These are phyloP conservation scores for Lentinula raphanica DNA, from an alignment of 768 basidiomycete species.

Conservation along the genomic window DNA sequence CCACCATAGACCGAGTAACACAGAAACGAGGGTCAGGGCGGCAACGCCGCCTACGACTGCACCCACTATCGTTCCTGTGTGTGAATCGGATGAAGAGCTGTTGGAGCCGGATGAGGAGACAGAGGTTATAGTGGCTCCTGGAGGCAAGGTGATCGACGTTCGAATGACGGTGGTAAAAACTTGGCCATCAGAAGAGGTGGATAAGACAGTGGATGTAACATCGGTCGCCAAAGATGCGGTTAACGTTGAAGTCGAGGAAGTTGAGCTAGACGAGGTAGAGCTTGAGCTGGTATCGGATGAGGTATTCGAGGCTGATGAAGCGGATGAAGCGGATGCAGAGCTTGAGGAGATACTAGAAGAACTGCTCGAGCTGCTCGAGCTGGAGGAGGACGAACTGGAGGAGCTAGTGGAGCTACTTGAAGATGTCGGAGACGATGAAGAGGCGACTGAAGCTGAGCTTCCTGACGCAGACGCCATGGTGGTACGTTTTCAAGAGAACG, in stretches of 20 bases:
- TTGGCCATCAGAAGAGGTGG: not conserved
- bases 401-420: not conserved
- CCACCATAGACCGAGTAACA: not conserved
- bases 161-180: not conserved
- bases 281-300: not conserved
- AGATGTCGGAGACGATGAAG: not conserved
- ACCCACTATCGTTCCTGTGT: constrained; percentile 1
- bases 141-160: not conserved
- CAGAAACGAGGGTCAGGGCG: not conserved
- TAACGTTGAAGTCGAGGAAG: not conserved
- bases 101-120: not conserved
- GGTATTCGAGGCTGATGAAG: not conserved
- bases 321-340: not conserved
- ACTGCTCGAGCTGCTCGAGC: not conserved
- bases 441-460: not conserved
- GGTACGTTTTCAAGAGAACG: not conserved
- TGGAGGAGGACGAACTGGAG: not conserved
- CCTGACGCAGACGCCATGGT: not conserved
- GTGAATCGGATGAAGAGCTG: not conserved
- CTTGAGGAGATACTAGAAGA: not conserved
- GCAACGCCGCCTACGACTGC: not conserved
- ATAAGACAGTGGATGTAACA: not conserved
- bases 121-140: not conserved
- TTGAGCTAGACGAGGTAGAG: not conserved
- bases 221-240: not conserved